Evolutionary conservation across 106 monocot genomes (phyloP), one percentile per base, ranked within the genome.

Genomic region (Cymbidium sinense): DNA sequence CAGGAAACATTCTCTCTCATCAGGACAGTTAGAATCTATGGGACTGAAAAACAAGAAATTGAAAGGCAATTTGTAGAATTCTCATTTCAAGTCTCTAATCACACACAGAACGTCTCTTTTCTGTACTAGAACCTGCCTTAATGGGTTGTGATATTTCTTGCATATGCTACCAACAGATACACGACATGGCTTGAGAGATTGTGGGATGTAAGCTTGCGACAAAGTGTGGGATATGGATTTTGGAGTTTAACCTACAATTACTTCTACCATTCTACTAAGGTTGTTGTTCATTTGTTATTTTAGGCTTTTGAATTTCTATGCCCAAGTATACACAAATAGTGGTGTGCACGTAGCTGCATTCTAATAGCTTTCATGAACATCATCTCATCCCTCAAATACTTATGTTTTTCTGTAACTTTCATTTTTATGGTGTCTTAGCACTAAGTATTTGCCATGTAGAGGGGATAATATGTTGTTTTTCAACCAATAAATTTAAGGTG

Each of bases 261-360:
- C 79, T 84, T 98, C 50, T 98, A 92, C 81, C 96, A 98, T 82
- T 90, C 88, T 27, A 92, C 96, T 25, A 94, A 98, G 94, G 96
- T 98, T 34, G 77, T 30, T 74, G 50, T 77, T 52, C 15, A 67
- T 30, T 74, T 4, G 9, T 71, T 67, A 67, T 67, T 29, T 67
- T 67, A 11, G 12, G 11, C 4, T 12, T 67, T 33, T 62, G 21
- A 61, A 61, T 18, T 67, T 31, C 0, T 31, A 13, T 29, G 12
- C 33, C 31, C 15, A 67, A 33, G 30, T 17, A 29, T 33, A 30
- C n/a, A 58, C 58, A 25, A 58, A 23, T n/a, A n/a, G 58, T 58
- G 58, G 23, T 65, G 12, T 33, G 31, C 29, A 31, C 33, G 61
- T 62, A 27, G 61, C 29, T 67, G 31, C 29, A 7, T 30, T 33